phyloP scores from a whole-genome alignment of 495 filamentous ascomycete species.

The Aspergillus egyptiacus region DNA sequence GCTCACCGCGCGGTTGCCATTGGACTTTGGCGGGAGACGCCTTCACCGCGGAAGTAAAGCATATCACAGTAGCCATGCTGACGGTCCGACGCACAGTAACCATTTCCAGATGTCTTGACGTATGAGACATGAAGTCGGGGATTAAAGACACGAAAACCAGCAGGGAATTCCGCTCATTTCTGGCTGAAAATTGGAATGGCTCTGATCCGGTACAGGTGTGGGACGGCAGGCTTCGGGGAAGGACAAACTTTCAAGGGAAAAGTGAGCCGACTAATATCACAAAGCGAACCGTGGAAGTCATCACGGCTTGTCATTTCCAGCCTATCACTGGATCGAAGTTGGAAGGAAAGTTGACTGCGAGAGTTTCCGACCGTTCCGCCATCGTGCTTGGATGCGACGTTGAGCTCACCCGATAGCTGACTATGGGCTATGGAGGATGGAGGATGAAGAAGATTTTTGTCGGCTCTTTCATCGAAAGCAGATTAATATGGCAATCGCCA shows the following conservation, averaged over 20 bases:
- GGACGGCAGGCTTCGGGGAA: too few relatives aligned
- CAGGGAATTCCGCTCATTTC: too few relatives aligned
- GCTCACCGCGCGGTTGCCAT: neutral
- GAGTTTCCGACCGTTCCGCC: conserved; percentile 8
- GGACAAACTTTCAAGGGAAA: conserved; percentile 1
- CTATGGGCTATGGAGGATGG: too few relatives aligned
- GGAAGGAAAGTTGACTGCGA: neutral
- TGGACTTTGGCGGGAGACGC: neutral
- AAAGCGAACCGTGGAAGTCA: too few relatives aligned
- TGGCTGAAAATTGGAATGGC: too few relatives aligned
- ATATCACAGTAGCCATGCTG: neutral
- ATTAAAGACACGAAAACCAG: too few relatives aligned
- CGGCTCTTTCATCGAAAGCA: too few relatives aligned
- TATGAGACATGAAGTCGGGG: conserved; percentile 24
- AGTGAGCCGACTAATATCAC: neutral
- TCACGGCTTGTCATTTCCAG: neutral
- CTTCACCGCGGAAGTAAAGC: neutral
- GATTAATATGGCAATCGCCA: too few relatives aligned
- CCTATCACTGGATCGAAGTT: neutral
- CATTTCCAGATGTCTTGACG: conserved; percentile 20
- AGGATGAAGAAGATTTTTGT: too few relatives aligned
- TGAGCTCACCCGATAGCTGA: neutral
- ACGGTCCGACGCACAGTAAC: conserved; percentile 3
- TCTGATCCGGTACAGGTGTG: too few relatives aligned
- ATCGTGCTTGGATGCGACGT: conserved; percentile 7